Conservation (phyloP, 441 rosid genomes). For the Rhodomyrtus psidioides region DNA sequence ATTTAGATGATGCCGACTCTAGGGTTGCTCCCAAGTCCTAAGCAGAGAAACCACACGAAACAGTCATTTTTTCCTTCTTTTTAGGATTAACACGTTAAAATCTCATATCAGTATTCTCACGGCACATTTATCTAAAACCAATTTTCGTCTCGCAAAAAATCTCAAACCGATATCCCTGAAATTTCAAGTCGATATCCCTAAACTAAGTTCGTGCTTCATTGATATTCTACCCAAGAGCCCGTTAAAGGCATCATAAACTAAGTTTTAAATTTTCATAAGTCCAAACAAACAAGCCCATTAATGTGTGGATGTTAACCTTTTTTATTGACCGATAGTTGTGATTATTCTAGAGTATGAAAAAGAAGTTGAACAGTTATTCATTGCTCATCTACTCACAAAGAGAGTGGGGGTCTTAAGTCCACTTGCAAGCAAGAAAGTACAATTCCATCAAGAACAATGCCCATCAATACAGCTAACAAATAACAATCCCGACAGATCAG, state of each 20-base stretch:
- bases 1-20: not conserved
- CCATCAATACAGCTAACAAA: not conserved
- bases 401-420: not conserved
- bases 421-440: not conserved
- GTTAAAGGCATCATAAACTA: not conserved
- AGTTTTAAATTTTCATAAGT: not conserved
- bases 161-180: not conserved
- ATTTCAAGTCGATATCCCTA: not conserved
- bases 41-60: not conserved
- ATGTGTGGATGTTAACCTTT: not conserved
- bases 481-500: not conserved
- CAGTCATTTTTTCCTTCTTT: not conserved
- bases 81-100: not conserved
- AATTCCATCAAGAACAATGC: not conserved
- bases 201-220: not conserved
- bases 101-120: rapidly evolving
- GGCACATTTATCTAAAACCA: not conserved
- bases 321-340: not conserved
- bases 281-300: not conserved
- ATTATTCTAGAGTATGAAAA: not conserved
- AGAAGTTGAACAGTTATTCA: not conserved
- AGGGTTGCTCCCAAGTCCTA: not conserved
- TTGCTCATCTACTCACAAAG: not conserved
- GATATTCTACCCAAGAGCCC: not conserved
- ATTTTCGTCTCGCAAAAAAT: not conserved